These are phyloP conservation scores for Didymella keratinophila DNA, from an alignment of 2,329 filamentous ascomycete species.

Conservation along the genomic window DNA sequence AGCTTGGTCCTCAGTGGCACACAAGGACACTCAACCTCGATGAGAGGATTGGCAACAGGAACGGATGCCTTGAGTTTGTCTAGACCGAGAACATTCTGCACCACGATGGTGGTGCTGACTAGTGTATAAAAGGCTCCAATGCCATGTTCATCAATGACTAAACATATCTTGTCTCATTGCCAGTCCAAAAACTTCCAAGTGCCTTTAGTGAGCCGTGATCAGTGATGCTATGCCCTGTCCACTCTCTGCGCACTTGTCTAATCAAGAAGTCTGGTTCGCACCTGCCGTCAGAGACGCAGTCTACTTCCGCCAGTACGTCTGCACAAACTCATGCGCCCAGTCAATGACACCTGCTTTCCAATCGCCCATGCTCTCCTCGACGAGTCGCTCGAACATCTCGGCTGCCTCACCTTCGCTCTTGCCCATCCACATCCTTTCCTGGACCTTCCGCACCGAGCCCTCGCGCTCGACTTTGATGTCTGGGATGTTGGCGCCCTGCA, in stretches of 20 bases:
- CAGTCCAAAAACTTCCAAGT: too few relatives aligned
- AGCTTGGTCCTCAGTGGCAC: constrained; percentile 34
- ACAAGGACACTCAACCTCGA: constrained; percentile 32
- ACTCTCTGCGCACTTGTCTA: background rate
- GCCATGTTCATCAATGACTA: background rate
- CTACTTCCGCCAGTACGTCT: constrained; percentile 75
- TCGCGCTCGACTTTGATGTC: constrained; percentile 93
- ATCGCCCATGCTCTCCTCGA: constrained; percentile 83
- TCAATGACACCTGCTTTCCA: constrained; percentile 95
- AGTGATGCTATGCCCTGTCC: background rate
- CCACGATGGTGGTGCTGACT: background rate
- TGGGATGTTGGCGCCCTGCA: constrained; percentile 97
- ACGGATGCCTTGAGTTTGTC: constrained; percentile 36
- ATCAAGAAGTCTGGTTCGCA: background rate
- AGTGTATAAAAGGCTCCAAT: background rate
- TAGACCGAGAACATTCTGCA: constrained; percentile 3
- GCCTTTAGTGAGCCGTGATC: too few relatives aligned
- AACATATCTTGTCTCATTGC: background rate
- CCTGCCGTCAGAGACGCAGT: background rate
- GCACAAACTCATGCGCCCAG: constrained; percentile 89
- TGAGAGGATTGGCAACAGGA: constrained; percentile 36
- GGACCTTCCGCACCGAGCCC: constrained; percentile 92
- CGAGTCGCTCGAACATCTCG: constrained; percentile 83
- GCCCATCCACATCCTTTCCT: constrained; percentile 92
- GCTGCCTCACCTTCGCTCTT: constrained; percentile 92